A percentile compares a stretch with the other conserved stretches of the same genome.
These are phyloP conservation scores for Linum trigynum DNA, from an alignment of 345 rosid genomes.

Conservation along the genomic window DNA sequence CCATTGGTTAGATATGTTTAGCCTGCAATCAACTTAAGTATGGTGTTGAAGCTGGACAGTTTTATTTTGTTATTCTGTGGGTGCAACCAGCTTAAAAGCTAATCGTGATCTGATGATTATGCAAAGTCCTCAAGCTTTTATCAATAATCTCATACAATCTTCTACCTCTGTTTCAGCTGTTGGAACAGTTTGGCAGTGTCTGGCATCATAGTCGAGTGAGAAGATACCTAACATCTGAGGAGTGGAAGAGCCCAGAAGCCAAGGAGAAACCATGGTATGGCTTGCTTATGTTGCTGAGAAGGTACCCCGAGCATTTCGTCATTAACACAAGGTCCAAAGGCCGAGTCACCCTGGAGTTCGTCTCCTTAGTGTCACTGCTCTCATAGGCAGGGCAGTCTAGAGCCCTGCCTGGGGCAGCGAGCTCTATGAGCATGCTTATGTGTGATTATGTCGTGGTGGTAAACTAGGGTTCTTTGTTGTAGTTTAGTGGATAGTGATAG, in stretches of 20 bases:
- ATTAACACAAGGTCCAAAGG: slow-evolving; percentile 86
- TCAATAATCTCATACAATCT: neutral
- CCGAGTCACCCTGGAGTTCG: slow-evolving; percentile 67
- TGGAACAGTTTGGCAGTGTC: slow-evolving; percentile 54
- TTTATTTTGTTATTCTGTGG: too few species aligned
- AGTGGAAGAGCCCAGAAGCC: slow-evolving; percentile 64
- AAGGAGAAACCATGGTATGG: slow-evolving; percentile 92
- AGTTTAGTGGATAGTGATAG: too few species aligned
- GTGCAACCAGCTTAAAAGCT: too few species aligned
- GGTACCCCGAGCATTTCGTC: slow-evolving; percentile 91
- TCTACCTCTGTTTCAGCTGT: slow-evolving; percentile 36
- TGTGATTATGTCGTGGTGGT: too few species aligned
- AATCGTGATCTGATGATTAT: too few species aligned
- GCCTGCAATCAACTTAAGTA: too few species aligned
- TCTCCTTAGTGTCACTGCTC: slow-evolving; percentile 85
- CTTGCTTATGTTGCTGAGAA: slow-evolving; percentile 71
- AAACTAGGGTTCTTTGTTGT: too few species aligned
- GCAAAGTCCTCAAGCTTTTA: too few species aligned
- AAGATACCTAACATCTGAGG: slow-evolving; percentile 77
- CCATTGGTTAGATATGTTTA: too few species aligned
- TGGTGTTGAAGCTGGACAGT: too few species aligned
- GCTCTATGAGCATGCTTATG: too few species aligned
- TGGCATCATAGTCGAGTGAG: slow-evolving; percentile 94
- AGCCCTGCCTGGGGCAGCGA: too few species aligned
- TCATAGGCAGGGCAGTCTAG: slow-evolving; percentile 19